Evolutionary conservation across 2,329 filamentous ascomycete species (phyloP), one percentile per base, ranked within the genome.

Genomic region (Scedosporium minutisporum): DNA sequence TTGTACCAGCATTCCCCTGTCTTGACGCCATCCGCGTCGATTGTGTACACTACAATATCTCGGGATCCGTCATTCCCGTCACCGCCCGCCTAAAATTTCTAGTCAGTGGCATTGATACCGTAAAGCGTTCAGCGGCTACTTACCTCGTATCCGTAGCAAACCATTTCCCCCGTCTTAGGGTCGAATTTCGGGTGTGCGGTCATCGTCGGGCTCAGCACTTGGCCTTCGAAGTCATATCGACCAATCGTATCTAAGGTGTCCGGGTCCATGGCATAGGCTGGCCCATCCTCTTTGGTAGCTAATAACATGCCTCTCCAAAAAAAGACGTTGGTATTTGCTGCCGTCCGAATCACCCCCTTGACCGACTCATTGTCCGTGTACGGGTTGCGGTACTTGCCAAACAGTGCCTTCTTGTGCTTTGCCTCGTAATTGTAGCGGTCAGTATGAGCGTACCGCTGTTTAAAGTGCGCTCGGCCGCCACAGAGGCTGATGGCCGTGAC

Each of bases 301-400:
- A 82, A 71, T 14, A 82, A 67, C 10, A 77, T 72, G 1, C 77
- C 77, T 18, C 76, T 72, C 73, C 77, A 83, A 65, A 75, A 77
- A 2, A 82, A 68, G 3, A 83, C 70, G 63, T 83, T 82, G 0
- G 81, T 83, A 64, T 84, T 83, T 3, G 79, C 75, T 0, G 75
- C 76, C 16, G 66, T 72, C n/a, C 61, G 55, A 21, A 63, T 59
- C 7, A 61, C 48, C 27, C 60, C 60, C 57, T 69, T 68, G 57
- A 71, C 69, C 58, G 72, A 67, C 14, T 75, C 71, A 1, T 71
- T 71, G 65, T 77, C 73, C 3, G 75, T 76, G 65, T 67, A 76
- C 27, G 69, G 72, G 63, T 77, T 77, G 33, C 75, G 72, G 60
- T 77, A 77, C 58, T 73, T 74, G 0, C 75, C 74, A 65, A 69